These are phyloP conservation scores for Pyricularia pennisetigena DNA, from an alignment of 2,329 filamentous ascomycete species.

Conservation along the genomic window DNA sequence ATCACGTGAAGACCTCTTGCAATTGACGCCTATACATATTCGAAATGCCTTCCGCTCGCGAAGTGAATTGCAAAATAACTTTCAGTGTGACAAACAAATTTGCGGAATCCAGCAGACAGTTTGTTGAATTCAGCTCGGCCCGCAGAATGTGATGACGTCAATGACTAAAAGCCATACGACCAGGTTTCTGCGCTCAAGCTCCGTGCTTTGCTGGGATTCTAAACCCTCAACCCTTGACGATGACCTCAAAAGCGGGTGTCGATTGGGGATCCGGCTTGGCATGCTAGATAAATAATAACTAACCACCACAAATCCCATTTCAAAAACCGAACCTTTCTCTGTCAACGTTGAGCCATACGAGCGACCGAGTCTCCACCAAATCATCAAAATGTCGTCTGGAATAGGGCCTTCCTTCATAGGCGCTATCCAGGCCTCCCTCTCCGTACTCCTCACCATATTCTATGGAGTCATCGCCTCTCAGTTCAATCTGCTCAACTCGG, in stretches of 20 bases:
- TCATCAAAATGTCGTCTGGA: background rate
- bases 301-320: background rate
- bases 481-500: conserved; percentile 24
- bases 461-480: conserved; percentile 31
- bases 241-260: background rate
- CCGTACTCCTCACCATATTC: conserved; percentile 34
- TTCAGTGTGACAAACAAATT: too few species aligned
- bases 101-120: background rate
- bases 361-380: background rate
- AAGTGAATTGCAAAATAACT: too few species aligned
- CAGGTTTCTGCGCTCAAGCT: background rate
- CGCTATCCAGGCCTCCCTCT: conserved; percentile 35
- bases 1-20: too few species aligned
- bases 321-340: background rate
- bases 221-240: background rate
- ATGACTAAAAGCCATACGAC: background rate
- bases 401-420: background rate
- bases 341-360: too few species aligned
- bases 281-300: too few species aligned
- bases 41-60: too few species aligned
- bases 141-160: background rate
- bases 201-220: background rate
- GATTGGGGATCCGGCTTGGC: background rate
- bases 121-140: background rate
- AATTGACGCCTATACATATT: too few species aligned